Evolutionary conservation across 805 yeast species (phyloP).

Genomic region (Yarrowia alimentaria): DNA sequence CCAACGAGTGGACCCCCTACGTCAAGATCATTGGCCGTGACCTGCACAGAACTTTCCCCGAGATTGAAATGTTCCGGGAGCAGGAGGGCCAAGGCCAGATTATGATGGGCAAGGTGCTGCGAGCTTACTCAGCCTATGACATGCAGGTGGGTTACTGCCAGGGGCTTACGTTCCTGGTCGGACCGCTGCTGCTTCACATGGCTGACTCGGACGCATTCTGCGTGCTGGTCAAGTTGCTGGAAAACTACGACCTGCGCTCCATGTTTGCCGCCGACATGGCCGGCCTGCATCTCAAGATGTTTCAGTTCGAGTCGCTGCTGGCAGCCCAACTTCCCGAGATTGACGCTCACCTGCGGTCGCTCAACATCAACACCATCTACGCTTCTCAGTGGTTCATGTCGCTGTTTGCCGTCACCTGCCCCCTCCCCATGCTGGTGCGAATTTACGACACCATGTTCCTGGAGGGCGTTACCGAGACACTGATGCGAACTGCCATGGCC

Average conservation of each 20-base stretch:
- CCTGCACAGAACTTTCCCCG: conserved; percentile 59
- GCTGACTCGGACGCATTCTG: conserved; percentile 48
- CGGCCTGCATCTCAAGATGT: conserved; percentile 53
- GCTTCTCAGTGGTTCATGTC: conserved; percentile 69
- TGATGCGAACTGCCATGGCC: conserved; percentile 57
- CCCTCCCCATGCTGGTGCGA: conserved; percentile 50
- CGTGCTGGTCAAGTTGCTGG: conserved; percentile 56
- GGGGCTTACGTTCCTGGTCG: conserved; percentile 62
- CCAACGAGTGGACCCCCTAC: conserved; percentile 46
- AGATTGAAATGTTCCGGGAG: conserved; percentile 48
- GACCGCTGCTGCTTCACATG: conserved; percentile 52
- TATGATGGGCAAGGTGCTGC: conserved; percentile 53
- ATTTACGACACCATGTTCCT: conserved; percentile 52
- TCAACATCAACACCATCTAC: conserved; percentile 48
- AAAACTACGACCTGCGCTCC: conserved; percentile 54
- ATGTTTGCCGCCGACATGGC: conserved; percentile 54
- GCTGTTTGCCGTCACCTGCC: conserved; percentile 59
- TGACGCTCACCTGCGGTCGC: conserved; percentile 44
- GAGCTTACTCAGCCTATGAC: conserved; percentile 64
- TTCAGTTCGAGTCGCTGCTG: conserved; percentile 51
- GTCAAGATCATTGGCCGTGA: conserved; percentile 54
- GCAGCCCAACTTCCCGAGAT: conserved; percentile 45
- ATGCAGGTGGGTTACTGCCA: conserved; percentile 68
- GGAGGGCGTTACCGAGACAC: conserved; percentile 55
- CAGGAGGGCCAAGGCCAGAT: conserved; percentile 45